These are phyloP conservation scores for Brassica carinata DNA, from an alignment of 345 rosid species.

Conservation along the genomic window DNA sequence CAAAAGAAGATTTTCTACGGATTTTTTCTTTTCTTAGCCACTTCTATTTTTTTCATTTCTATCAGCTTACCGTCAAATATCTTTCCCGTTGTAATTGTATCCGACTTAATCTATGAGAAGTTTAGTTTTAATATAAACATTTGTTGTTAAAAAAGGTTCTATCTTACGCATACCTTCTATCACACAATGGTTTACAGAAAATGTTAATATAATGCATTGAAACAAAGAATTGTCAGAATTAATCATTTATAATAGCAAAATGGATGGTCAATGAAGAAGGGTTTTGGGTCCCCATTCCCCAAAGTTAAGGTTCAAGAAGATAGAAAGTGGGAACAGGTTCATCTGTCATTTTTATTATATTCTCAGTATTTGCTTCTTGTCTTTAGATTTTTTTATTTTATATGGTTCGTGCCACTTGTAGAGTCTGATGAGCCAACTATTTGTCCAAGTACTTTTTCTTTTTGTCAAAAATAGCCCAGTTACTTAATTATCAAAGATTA, in stretches of 20 bases:
- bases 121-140: too few relatives aligned
- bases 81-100: too few relatives aligned
- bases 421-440: conserved; percentile 24
- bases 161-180: not conserved
- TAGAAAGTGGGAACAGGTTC: conserved; percentile 35
- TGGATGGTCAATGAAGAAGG: conserved; percentile 39
- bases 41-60: too few relatives aligned
- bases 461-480: not conserved
- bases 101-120: too few relatives aligned
- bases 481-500: not conserved
- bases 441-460: not conserved
- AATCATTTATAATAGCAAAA: conserved; percentile 14
- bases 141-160: not conserved
- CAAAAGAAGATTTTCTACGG: too few relatives aligned
- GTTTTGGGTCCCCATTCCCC: conserved; percentile 32
- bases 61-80: too few relatives aligned
- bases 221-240: not conserved
- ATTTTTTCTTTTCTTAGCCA: too few relatives aligned
- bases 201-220: conserved; percentile 5
- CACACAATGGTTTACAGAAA: not conserved
- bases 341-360: conserved; percentile 14
- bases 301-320: conserved; percentile 26
- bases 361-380: conserved; percentile 22
- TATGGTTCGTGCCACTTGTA: conserved; percentile 23
- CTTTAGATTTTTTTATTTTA: conserved; percentile 2